These are phyloP conservation scores for Heimioporus retisporus DNA, from an alignment of 1,284 basidiomycete species.

Conservation along the genomic window DNA sequence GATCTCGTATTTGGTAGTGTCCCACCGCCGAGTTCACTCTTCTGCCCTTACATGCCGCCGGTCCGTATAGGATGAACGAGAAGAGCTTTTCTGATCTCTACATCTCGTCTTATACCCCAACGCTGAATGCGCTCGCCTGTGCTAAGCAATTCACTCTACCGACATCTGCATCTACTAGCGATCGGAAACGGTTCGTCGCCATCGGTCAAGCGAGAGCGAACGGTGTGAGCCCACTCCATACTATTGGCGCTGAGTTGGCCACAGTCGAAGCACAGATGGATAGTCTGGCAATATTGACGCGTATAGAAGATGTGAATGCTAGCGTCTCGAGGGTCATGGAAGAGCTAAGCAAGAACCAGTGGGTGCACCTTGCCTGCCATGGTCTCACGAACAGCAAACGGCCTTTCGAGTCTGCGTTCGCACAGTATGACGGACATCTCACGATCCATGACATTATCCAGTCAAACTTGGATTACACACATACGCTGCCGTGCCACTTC, in stretches of 20 bases:
- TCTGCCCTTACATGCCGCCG: background rate
- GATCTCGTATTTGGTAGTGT: background rate
- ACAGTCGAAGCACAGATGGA: too few species aligned
- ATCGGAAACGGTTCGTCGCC: too few species aligned
- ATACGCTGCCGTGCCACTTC: too few species aligned
- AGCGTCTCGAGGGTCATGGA: background rate
- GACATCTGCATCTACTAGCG: background rate
- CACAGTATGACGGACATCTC: too few species aligned
- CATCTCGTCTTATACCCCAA: background rate
- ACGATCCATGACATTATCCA: too few species aligned
- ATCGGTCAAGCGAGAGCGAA: too few species aligned
- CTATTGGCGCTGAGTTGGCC: too few species aligned
- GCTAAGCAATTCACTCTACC: background rate
- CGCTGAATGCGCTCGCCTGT: background rate
- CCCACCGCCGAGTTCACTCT: background rate
- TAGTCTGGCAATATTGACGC: too few species aligned
- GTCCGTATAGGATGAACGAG: background rate
- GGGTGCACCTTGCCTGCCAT: background rate
- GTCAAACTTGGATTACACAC: too few species aligned
- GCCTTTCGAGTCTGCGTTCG: too few species aligned
- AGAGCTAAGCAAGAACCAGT: background rate
- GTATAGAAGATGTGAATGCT: too few species aligned
- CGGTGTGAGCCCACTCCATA: too few species aligned
- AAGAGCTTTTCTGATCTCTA: background rate
- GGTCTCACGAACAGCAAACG: background rate